Evolutionary conservation across 2,329 filamentous ascomycete species (phyloP).

Genomic region (Alternaria burnsii): DNA sequence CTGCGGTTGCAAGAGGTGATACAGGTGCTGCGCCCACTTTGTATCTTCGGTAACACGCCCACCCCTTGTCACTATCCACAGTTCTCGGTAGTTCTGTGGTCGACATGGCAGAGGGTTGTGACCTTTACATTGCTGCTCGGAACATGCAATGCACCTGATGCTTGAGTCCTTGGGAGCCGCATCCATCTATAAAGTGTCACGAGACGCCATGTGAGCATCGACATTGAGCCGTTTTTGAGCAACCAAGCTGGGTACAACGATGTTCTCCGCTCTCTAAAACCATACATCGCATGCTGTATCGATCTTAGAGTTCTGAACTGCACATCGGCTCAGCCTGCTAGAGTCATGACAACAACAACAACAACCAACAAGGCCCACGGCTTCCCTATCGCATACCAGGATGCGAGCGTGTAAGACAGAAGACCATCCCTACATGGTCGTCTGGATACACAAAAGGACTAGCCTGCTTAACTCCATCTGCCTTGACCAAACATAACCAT

Average conservation of each 20-base stretch:
- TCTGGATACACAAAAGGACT: slow-evolving; percentile 33
- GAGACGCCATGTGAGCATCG: slow-evolving; percentile 4
- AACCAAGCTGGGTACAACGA: neutral
- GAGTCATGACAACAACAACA: neutral
- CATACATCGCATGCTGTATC: neutral
- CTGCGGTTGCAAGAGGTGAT: neutral
- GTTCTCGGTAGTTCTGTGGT: neutral
- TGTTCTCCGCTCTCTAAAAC: neutral
- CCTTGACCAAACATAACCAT: slow-evolving; percentile 15
- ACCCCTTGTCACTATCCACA: slow-evolving; percentile 4
- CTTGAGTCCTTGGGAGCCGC: slow-evolving; percentile 1
- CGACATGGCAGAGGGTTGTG: slow-evolving; percentile 7
- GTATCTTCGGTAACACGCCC: slow-evolving; percentile 3
- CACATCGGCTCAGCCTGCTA: neutral
- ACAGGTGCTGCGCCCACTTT: slow-evolving; percentile 7
- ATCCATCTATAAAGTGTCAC: slow-evolving; percentile 7
- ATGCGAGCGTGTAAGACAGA: slow-evolving; percentile 24
- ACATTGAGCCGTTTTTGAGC: neutral
- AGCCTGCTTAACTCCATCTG: slow-evolving; percentile 5
- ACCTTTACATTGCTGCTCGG: slow-evolving; percentile 6
- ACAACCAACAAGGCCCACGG: neutral
- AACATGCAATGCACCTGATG: slow-evolving; percentile 8
- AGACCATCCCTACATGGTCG: slow-evolving; percentile 19
- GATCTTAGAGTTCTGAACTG: neutral
- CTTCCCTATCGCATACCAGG: neutral